A percentile compares a stretch with the other conserved stretches of the same genome.
Evolutionary conservation across 2,329 filamentous ascomycete genomes (phyloP).

Genomic region (Diaporthe caulivora): DNA sequence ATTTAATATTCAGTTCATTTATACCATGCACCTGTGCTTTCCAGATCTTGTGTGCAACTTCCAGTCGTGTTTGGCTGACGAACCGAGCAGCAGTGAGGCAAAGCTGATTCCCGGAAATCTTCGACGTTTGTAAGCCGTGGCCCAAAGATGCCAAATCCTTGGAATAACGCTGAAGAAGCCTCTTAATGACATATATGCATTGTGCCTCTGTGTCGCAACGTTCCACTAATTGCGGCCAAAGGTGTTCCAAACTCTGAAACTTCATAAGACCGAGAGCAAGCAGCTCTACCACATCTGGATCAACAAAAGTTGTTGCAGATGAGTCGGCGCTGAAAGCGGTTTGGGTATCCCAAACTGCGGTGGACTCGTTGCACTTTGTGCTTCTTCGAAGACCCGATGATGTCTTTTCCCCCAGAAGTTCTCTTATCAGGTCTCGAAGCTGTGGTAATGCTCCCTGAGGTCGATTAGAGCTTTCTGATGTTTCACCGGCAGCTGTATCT

Average conservation of each 20-base stretch:
- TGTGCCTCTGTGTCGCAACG: background rate
- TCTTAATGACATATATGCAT: background rate
- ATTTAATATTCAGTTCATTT: too few species aligned
- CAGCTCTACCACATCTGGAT: background rate
- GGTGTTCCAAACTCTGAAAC: background rate
- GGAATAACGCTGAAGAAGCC: conserved; percentile 23
- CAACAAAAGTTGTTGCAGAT: background rate
- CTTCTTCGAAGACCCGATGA: too few species aligned
- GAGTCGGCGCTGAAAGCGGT: background rate
- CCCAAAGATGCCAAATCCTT: background rate
- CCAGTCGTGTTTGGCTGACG: background rate
- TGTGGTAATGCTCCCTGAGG: background rate
- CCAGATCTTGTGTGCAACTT: conserved; percentile 3
- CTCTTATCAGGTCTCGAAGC: background rate
- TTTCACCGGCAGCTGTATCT: too few species aligned
- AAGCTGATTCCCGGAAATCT: background rate
- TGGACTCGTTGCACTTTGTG: too few species aligned
- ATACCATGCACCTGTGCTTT: background rate
- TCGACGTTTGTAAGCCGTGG: background rate
- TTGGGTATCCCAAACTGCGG: background rate
- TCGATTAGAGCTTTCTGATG: background rate
- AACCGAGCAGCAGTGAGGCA: conserved; percentile 15
- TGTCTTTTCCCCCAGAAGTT: background rate
- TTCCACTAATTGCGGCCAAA: conserved; percentile 26
- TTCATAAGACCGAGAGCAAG: background rate